Base-by-base conservation (phyloP, 202 grass and related monocot species). In the Brachypodium distachyon region DNA sequence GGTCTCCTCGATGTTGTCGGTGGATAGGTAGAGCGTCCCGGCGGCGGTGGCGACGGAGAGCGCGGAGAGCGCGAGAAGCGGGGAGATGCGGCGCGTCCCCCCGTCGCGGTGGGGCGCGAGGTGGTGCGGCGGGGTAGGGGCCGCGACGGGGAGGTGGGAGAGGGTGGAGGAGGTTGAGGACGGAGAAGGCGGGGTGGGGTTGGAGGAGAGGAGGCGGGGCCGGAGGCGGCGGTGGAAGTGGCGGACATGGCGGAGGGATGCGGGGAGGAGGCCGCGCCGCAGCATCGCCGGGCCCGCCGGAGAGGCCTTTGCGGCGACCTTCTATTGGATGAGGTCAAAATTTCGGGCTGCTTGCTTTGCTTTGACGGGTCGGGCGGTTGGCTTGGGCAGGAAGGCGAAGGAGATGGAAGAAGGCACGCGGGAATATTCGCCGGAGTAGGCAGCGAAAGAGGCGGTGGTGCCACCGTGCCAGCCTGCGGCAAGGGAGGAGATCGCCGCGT, bases 1-100 rank as follows among this genome's bases (percentile, higher is more conserved):
- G 66, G 94, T 94, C 84, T 88, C 86, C 49, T 93, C 89, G 23
- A 97, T 73, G 70, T 87, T 43, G 51, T 87, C 91, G 39, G 89
- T 61, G 56, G 84, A 86, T 67, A 91, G 43, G 62, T 86, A 84
- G 60, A 86, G 57, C 17, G 84, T 63, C 7, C 83, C 64, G 4
- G 76, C 83, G 67, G 71, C 60, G 61, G 74, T 41, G 36, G 70
- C 84, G 73, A 82, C 46, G 53, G 87, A 87, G 72, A 94, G 78
- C 22, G 82, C 87, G 58, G 91, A 90, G 60, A 84, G 58, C 67
- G 67, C 55, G 89, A 89, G 51, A 82, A 94, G 49, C 29, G 72
- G 78, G 36, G 61, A 52, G 82, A 90, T 61, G 77, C 90, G 36
- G 84, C 84, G 82, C 14, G 56, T 62, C 0, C 71, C 27, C 0